Percentiles rank a stretch among this genome's conserved stretches.
Conservation (phyloP, 2,329 filamentous ascomycete genomes). For the Pseudogymnoascus sp. region DNA sequence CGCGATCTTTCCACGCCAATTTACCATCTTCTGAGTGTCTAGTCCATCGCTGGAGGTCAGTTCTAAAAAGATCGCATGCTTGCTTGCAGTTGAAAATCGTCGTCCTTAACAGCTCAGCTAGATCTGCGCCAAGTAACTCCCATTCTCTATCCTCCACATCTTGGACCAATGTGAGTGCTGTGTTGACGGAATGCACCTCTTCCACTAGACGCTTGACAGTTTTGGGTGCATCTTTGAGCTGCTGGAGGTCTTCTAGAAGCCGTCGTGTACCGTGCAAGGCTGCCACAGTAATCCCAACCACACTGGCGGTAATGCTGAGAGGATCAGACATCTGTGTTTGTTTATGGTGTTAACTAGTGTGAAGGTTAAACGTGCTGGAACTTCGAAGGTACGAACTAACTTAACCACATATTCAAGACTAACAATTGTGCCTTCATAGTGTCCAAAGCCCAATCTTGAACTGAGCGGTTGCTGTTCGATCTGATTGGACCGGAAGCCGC, state of each 20-base stretch:
- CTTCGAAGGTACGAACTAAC: not conserved
- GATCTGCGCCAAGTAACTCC: conserved; percentile 24
- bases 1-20: conserved; percentile 26
- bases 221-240: conserved; percentile 28
- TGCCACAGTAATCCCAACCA: conserved; percentile 25
- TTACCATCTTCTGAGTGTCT: conserved; percentile 27
- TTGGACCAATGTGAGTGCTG: conserved; percentile 24
- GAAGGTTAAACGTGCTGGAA: not conserved
- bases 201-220: conserved; percentile 25
- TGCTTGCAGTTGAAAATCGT: conserved; percentile 24
- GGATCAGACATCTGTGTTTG: conserved; percentile 20
- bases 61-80: conserved; percentile 27
- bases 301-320: conserved; percentile 27
- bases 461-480: not conserved
- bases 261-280: conserved; percentile 26
- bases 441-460: not conserved
- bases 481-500: not conserved
- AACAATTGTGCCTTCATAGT: not conserved
- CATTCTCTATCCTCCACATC: conserved; percentile 26
- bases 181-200: conserved; percentile 25
- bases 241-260: conserved; percentile 26
- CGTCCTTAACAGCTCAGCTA: conserved; percentile 23
- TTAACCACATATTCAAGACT: not conserved
- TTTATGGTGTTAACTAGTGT: conserved; percentile 10
- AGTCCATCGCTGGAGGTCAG: conserved; percentile 27